These are phyloP conservation scores for Grosmannia serpens DNA, from an alignment of 2,329 filamentous ascomycete genomes.

Conservation along the genomic window DNA sequence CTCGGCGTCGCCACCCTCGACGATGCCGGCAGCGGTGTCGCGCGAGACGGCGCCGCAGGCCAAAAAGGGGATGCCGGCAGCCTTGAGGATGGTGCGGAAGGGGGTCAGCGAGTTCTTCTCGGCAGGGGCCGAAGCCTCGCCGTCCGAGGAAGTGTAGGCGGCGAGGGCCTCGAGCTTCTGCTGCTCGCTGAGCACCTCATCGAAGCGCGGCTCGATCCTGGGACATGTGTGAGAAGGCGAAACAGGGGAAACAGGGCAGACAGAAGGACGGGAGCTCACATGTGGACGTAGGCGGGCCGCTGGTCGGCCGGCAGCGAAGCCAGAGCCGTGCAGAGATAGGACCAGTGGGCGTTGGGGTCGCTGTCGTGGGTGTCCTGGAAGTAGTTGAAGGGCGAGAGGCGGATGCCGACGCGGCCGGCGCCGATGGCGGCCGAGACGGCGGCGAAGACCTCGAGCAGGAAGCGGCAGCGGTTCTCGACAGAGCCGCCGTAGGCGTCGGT, in stretches of 20 bases:
- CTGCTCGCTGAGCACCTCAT: conserved; percentile 10
- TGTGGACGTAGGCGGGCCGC: conserved; percentile 6
- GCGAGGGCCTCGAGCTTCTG: conserved; percentile 30
- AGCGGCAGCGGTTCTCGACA: conserved; percentile 14
- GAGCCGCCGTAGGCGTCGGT: conserved; percentile 13
- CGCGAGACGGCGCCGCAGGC: conserved; percentile 18
- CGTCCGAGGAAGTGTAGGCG: conserved; percentile 32
- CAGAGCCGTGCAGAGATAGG: conserved; percentile 27
- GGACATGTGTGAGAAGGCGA: neutral
- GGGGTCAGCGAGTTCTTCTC: conserved; percentile 9
- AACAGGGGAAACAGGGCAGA: neutral
- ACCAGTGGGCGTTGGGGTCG: conserved; percentile 46
- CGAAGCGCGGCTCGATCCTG: conserved; percentile 11
- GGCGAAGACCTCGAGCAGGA: conserved; percentile 14
- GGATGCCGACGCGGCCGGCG: conserved; percentile 35
- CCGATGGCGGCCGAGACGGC: conserved; percentile 36
- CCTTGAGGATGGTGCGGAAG: conserved; percentile 27
- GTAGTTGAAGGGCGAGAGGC: conserved; percentile 41
- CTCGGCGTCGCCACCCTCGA: conserved; percentile 14
- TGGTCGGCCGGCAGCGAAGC: neutral
- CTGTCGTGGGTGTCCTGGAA: conserved; percentile 49
- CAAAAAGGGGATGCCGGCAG: conserved; percentile 28
- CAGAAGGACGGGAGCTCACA: neutral
- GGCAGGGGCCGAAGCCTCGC: neutral
- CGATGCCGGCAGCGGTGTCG: conserved; percentile 16